Conservation (phyloP, 2,329 filamentous ascomycete genomes). For the Aaosphaeria pasadenensis region DNA sequence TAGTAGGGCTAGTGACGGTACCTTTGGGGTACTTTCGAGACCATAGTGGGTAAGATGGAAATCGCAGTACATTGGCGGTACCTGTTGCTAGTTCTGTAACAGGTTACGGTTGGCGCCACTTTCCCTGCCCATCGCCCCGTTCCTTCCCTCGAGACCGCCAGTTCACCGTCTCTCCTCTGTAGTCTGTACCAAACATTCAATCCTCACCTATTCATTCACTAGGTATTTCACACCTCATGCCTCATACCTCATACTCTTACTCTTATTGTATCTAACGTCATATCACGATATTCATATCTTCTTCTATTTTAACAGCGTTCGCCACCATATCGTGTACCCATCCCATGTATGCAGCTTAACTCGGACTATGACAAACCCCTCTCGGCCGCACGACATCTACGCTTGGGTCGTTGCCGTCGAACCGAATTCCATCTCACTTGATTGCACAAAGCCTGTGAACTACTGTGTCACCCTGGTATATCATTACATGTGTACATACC, state of each 20-base stretch:
- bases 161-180: not conserved
- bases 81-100: not conserved
- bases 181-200: not conserved
- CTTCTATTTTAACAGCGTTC: not conserved
- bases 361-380: not conserved
- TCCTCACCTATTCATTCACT: not conserved
- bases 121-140: not conserved
- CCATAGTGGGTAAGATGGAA: not conserved
- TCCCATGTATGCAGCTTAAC: too few species aligned
- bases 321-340: not conserved
- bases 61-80: not conserved
- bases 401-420: not conserved
- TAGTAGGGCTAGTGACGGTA: too few species aligned
- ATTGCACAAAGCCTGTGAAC: not conserved
- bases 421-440: not conserved
- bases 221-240: not conserved
- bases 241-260: not conserved
- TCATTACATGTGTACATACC: not conserved
- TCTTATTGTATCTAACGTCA: not conserved
- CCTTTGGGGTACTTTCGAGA: not conserved
- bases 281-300: not conserved
- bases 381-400: not conserved
- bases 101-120: not conserved
- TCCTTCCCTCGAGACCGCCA: not conserved
- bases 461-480: not conserved